Base-by-base conservation (phyloP, 768 basidiomycete genomes). In the Sporobolomyces pararoseus region DNA sequence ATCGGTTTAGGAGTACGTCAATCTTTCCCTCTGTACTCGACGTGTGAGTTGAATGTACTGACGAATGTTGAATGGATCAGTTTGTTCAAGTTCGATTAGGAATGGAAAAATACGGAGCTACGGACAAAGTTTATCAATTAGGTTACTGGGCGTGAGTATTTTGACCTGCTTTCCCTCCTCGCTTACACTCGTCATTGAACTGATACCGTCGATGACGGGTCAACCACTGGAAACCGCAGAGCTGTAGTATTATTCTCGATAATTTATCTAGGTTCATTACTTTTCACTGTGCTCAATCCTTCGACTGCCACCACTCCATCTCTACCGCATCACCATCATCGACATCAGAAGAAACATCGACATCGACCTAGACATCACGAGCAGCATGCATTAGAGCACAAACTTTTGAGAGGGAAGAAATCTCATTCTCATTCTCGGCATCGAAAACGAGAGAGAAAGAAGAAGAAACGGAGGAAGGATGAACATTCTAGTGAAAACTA, bases 61-160 rank as follows among this genome's bases (percentile, higher is more conserved):
- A 29, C 13, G 31, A 54, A 14, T 27, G 16, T 42, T 42, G 19
- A 13, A 12, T 0, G 19, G 14, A 9, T 23, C 51, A 68, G 67
- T 68, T 63, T 31, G 37, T 34, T 31, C 67, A 68, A 21, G 67
- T 68, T 6, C 25, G 58, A 25, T 54, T 68, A 23, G 67, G 67
- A 7, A 58, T 68, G 37, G 47, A 13, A 6, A 61, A 62, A 19
- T 68, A 68, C 39, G 67, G 67, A 32, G 29, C 32, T 0, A 37
- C 49, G 0, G 42, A 27, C 39, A 27, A 25, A 17, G 2, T 51
- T 19, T 9, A 57, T 3, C 29, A 13, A 16, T 50, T 32, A 13
- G 61, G 35, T 2, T 39, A 39, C 37, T 68, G 49, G 23, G 67
- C 37, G 67, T 51, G 10, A 10, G 67, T 35, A n/a, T n/a, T 27